Conservation (phyloP, 345 rosid species). For the Eucalyptus polyanthemos region DNA sequence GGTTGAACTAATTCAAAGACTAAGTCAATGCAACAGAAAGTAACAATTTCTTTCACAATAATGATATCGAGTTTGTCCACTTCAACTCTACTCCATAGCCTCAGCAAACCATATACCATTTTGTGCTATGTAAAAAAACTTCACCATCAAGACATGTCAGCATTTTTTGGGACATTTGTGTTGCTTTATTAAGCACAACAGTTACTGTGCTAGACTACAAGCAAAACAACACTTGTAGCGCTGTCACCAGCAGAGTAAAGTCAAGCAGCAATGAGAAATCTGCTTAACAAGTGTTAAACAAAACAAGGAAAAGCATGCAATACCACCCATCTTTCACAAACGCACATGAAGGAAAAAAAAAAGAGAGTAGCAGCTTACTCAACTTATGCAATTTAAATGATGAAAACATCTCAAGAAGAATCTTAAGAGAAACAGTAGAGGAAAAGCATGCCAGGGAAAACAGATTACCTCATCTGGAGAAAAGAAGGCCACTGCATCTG, state of each 20-base stretch:
- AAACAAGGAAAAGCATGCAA: neutral
- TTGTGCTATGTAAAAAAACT: neutral
- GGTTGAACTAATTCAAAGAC: neutral
- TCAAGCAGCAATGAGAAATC: neutral
- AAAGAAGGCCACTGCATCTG: constrained; percentile 93
- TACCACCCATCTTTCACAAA: neutral
- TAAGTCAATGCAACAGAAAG: neutral
- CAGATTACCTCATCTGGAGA: constrained; percentile 84
- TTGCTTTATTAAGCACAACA: neutral
- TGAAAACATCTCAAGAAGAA: neutral
- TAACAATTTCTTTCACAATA: neutral
- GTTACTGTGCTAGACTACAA: neutral
- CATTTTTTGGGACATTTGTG: neutral
- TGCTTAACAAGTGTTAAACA: neutral
- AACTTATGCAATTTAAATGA: neutral
- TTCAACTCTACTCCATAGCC: neutral
- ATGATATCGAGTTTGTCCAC: neutral
- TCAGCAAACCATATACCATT: neutral
- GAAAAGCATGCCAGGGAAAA: neutral
- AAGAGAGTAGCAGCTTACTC: neutral
- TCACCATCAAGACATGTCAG: neutral
- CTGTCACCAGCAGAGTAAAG: neutral
- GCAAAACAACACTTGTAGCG: neutral
- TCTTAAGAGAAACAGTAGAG: neutral
- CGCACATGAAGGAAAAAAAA: neutral